A percentile compares a stretch with the other conserved stretches of the same genome.
Conservation (phyloP, 208 protist genomes). For the Wallacemonas sp. region DNA sequence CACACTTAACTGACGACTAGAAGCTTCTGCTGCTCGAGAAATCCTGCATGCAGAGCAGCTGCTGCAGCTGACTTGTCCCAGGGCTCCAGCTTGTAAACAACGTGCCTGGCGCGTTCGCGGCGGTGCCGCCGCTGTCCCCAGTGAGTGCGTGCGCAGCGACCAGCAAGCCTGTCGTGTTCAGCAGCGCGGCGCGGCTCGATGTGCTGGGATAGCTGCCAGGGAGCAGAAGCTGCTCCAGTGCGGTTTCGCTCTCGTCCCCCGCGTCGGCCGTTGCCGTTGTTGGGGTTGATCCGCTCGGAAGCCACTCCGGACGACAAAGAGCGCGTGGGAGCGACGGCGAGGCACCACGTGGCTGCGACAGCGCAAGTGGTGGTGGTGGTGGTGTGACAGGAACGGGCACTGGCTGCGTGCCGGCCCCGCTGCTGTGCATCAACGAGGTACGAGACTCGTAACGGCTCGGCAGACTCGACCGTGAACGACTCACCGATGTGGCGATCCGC, state of each 20-base stretch:
- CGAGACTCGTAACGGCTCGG: not conserved
- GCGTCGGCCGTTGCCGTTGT: not conserved
- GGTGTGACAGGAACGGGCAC: not conserved
- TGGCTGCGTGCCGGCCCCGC: not conserved
- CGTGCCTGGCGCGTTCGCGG: not conserved
- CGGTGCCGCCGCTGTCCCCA: not conserved
- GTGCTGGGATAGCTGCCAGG: slow-evolving; percentile 24
- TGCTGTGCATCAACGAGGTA: not conserved
- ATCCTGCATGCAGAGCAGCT: not conserved
- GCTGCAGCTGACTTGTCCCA: slow-evolving; percentile 8
- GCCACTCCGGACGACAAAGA: slow-evolving; percentile 6
- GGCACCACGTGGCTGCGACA: not conserved
- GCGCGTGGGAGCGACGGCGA: slow-evolving; percentile 6
- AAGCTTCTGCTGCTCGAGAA: not conserved
- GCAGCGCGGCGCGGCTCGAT: not conserved
- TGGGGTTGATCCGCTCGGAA: not conserved
- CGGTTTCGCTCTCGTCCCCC: not conserved
- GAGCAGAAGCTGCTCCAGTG: slow-evolving; percentile 29
- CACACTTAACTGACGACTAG: not conserved
- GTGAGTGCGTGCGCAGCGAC: not conserved
- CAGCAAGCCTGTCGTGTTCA: not conserved
- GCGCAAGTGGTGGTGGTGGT: not conserved
- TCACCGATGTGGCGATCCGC: not conserved
- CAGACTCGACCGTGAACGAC: not conserved
- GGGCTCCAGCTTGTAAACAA: not conserved